Evolutionary conservation across 1,284 basidiomycete genomes (phyloP).

Genomic region (Naganishia liquefaciens): DNA sequence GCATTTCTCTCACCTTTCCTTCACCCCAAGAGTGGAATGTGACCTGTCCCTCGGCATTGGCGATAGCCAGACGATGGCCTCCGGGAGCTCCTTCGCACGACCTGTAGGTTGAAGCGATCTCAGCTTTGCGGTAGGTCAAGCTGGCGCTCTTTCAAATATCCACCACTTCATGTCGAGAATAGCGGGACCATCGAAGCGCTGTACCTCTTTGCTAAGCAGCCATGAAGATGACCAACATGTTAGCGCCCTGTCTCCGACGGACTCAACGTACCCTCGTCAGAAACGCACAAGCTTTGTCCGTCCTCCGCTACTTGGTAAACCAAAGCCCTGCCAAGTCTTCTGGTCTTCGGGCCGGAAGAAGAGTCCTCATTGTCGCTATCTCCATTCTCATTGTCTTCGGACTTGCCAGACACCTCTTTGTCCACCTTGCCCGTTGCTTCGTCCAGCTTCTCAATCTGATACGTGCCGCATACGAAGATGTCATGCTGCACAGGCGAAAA

Average conservation of each 20-base stretch:
- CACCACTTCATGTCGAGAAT: conserved; percentile 94
- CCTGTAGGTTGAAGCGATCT: conserved; percentile 32
- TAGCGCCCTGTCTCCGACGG: not conserved
- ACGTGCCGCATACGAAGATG: conserved; percentile 85
- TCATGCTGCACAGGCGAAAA: conserved; percentile 73
- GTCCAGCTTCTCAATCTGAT: conserved; percentile 63
- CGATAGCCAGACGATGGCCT: conserved; percentile 64
- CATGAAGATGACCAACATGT: too few species aligned
- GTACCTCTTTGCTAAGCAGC: conserved; percentile 61
- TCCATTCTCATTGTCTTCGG: conserved; percentile 45
- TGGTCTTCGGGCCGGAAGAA: conserved; percentile 26
- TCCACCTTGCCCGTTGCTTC: conserved; percentile 10
- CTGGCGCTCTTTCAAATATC: conserved; percentile 14
- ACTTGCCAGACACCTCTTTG: conserved; percentile 31
- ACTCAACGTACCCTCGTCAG: not conserved
- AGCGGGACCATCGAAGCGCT: conserved; percentile 73
- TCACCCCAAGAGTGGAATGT: conserved; percentile 63
- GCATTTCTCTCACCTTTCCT: conserved; percentile 56
- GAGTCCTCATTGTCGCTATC: conserved; percentile 33
- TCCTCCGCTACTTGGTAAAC: conserved; percentile 60
- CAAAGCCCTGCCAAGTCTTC: conserved; percentile 59
- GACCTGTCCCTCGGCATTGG: conserved; percentile 79
- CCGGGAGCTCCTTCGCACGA: conserved; percentile 38
- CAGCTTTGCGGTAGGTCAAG: not conserved
- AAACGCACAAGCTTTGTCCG: conserved; percentile 40